Evolutionary conservation across 2,329 filamentous ascomycete species (phyloP), one percentile per base, ranked within the genome.

Genomic region (Aureobasidium sp.): DNA sequence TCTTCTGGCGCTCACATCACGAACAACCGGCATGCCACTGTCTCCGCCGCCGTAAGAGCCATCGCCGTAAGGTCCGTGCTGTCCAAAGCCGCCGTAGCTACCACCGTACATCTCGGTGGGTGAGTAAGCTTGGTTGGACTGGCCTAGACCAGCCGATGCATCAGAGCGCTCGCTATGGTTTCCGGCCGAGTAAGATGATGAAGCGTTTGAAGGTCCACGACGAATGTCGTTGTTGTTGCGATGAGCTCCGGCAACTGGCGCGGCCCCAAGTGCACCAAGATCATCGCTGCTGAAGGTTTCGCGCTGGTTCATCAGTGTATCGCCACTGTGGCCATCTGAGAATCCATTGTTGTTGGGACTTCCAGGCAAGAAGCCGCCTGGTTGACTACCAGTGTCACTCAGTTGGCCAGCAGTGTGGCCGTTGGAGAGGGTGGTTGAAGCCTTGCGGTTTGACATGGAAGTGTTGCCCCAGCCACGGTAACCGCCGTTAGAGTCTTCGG

Each of bases 391-490:
- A 55, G 79, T 77, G 61, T 95, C 89, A 4, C 89, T 94, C 66
- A 88, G 60, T 56, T 67, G 65, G 25, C 65, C 65, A 47, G 66
- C 63, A 4, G 67, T 68, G 55, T 68, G 64, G 58, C 88, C 86
- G 60, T 88, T 88, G 11, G 89, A 95, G 63, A 96, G 78, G 24
- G 89, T 95, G 12, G 90, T 96, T 2, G 90, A 95, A 22, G 86
- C 82, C 69, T 96, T 95, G 60, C 89, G 84, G 62, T 69, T 71
- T 7, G 71, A 72, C 27, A 81, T 86, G 16, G 82, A 84, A 2
- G 86, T 90, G 48, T 85, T 86, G 53, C 91, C 91, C 93, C 93
- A 98, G 60, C 93, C 93, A 60, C 93, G 85, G 72, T 98, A 98
- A 42, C 91, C 91, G 2, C 82, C 79, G 52, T 77, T 78, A 55